Percentiles rank a stretch among this genome's conserved stretches.
Evolutionary conservation across 805 yeast species (phyloP).

Genomic region (Scheffersomyces stipitis): DNA sequence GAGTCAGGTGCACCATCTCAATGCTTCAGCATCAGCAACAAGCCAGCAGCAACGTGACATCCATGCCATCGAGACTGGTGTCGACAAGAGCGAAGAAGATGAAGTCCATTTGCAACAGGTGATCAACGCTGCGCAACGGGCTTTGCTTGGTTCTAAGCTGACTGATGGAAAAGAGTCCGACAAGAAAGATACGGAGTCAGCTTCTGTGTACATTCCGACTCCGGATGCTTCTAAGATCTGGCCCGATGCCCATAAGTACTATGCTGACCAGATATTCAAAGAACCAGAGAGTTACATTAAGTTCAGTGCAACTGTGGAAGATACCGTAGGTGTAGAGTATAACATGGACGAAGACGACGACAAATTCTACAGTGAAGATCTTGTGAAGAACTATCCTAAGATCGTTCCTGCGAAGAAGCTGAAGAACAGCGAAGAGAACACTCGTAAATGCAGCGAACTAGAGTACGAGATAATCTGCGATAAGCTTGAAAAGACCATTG

Average conservation of each 20-base stretch:
- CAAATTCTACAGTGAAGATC: slow-evolving; percentile 48
- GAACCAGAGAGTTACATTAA: slow-evolving; percentile 82
- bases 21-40: slow-evolving; percentile 40
- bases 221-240: slow-evolving; percentile 90
- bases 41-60: slow-evolving; percentile 76
- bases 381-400: slow-evolving; percentile 38
- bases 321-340: slow-evolving; percentile 81
- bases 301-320: slow-evolving; percentile 94
- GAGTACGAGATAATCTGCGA: slow-evolving; percentile 83
- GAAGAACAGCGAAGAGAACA: slow-evolving; percentile 13
- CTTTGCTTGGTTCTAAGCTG: slow-evolving; percentile 40
- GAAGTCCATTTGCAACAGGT: slow-evolving; percentile 95
- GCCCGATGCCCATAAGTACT: slow-evolving; percentile 74
- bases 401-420: slow-evolving; percentile 11
- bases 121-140: slow-evolving; percentile 73
- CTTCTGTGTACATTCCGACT: slow-evolving; percentile 83
- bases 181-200: slow-evolving; percentile 9
- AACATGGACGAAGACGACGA: slow-evolving; percentile 91
- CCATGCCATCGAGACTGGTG: slow-evolving; percentile 94
- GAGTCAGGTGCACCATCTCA: slow-evolving; percentile 41
- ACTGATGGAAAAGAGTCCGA: slow-evolving; percentile 19
- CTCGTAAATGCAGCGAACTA: slow-evolving; percentile 59
- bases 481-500: slow-evolving; percentile 69
- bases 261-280: slow-evolving; percentile 56
- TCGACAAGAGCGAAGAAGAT: slow-evolving; percentile 95